Percentiles rank a stretch among this genome's conserved stretches.
phyloP scores from a whole-genome alignment of 176 grass and related monocot genomes.

The Poa pratensis region DNA sequence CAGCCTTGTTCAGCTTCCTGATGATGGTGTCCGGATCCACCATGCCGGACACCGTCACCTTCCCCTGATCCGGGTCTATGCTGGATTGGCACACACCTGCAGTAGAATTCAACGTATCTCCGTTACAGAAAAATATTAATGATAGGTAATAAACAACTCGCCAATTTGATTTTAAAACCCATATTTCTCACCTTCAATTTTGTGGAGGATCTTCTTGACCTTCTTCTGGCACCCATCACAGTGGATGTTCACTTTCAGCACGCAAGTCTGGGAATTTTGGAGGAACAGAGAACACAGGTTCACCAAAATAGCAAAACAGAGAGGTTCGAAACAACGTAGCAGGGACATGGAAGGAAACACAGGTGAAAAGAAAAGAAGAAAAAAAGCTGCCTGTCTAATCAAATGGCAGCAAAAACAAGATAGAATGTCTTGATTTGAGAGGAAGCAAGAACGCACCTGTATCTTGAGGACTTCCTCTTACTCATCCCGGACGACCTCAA shows the following conservation, averaged over 20 bases:
- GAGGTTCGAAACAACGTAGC: not conserved
- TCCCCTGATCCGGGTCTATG: constrained; percentile 63
- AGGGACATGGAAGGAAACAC: constrained; percentile 35
- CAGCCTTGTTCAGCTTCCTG: constrained; percentile 66
- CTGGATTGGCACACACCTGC: constrained; percentile 66
- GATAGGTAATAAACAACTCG: not conserved
- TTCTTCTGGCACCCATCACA: constrained; percentile 72
- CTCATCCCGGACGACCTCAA: constrained; percentile 55
- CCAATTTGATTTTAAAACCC: not conserved
- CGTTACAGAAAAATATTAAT: not conserved
- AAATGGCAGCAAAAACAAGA: constrained; percentile 37
- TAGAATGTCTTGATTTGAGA: constrained; percentile 8
- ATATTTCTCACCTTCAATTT: constrained; percentile 64
- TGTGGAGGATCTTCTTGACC: constrained; percentile 71
- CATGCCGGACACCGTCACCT: constrained; percentile 66
- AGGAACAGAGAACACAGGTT: constrained; percentile 24
- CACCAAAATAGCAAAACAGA: not conserved
- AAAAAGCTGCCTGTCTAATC: not conserved
- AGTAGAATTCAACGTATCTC: constrained; percentile 10
- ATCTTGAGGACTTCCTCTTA: constrained; percentile 62
- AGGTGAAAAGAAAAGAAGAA: constrained; percentile 35
- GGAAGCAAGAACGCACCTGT: constrained; percentile 55
- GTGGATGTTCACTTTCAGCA: constrained; percentile 83
- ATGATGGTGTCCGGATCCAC: constrained; percentile 69
- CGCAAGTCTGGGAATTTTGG: constrained; percentile 60